phyloP scores from a whole-genome alignment of 768 basidiomycete species.

The Suillus americanus region DNA sequence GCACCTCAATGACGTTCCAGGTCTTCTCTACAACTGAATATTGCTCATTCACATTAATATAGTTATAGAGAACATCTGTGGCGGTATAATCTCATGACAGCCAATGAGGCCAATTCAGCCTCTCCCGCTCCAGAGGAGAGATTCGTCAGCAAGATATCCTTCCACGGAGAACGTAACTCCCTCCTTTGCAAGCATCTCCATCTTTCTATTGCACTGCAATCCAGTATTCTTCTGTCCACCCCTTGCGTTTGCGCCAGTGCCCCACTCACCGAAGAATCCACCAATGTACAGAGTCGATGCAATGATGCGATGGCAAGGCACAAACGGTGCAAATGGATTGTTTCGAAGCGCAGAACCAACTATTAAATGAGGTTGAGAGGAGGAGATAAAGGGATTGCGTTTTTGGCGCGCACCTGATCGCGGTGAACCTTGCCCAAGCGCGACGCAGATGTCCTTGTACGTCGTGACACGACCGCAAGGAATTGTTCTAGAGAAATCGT shows the following conservation, averaged over 20 bases:
- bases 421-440: constrained; percentile 55
- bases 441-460: constrained; percentile 51
- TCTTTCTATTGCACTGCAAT: constrained; percentile 44
- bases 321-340: constrained; percentile 65
- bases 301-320: constrained; percentile 72
- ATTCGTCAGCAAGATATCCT: constrained; percentile 38
- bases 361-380: constrained; percentile 18
- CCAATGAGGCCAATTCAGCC: background rate
- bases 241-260: constrained; percentile 32
- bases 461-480: constrained; percentile 54
- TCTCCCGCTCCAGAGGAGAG: constrained; percentile 13
- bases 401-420: constrained; percentile 49
- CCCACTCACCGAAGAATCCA: constrained; percentile 67
- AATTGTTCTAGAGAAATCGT: constrained; percentile 50
- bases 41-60: no score
- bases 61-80: no score
- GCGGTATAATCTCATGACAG: background rate
- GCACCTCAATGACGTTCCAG: no score
- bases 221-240: constrained; percentile 27
- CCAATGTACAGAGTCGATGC: constrained; percentile 60
- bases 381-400: background rate
- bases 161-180: constrained; percentile 48
- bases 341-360: constrained; percentile 54
- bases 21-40: no score
- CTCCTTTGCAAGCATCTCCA: constrained; percentile 49